A percentile compares a stretch with the other conserved stretches of the same genome.
Evolutionary conservation across 305 asterid species (phyloP).

Genomic region (Fraxinus platypoda): DNA sequence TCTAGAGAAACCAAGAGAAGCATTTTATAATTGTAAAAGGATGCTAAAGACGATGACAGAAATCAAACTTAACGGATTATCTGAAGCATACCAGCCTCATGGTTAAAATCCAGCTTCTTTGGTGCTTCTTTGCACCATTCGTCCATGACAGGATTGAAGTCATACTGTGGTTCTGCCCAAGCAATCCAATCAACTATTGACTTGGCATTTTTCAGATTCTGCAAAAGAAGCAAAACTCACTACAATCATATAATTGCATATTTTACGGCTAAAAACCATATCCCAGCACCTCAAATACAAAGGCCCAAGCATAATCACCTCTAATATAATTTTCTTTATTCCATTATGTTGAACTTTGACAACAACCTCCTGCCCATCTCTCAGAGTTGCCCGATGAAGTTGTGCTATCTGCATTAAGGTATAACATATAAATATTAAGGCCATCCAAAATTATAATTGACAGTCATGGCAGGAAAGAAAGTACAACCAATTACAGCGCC

Average conservation of each 20-base stretch:
- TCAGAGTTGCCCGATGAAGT: constrained; percentile 94
- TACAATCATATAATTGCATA: constrained; percentile 18
- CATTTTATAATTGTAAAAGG: constrained; percentile 16
- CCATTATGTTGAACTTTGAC: constrained; percentile 97
- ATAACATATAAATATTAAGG: constrained; percentile 14
- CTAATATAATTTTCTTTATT: constrained; percentile 77
- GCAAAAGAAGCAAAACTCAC: constrained; percentile 26
- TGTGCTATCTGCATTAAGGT: constrained; percentile 79
- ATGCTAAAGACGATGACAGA: constrained; percentile 16
- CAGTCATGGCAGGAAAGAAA: background rate
- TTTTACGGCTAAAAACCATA: constrained; percentile 12
- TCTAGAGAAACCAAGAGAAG: constrained; percentile 56
- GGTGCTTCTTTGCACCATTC: constrained; percentile 99
- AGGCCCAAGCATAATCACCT: constrained; percentile 42
- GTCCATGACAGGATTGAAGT: constrained; percentile 94
- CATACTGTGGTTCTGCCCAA: constrained; percentile 98
- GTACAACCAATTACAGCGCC: background rate
- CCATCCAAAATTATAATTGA: constrained; percentile 15
- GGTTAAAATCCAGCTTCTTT: constrained; percentile 85
- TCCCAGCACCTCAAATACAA: constrained; percentile 17
- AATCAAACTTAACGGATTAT: constrained; percentile 14
- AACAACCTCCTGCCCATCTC: constrained; percentile 78
- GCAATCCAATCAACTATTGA: constrained; percentile 97
- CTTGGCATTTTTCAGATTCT: constrained; percentile 95
- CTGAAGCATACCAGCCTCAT: constrained; percentile 77